Evolutionary conservation across 2,329 filamentous ascomycete genomes (phyloP).

Genomic region (Colletotrichum scovillei): DNA sequence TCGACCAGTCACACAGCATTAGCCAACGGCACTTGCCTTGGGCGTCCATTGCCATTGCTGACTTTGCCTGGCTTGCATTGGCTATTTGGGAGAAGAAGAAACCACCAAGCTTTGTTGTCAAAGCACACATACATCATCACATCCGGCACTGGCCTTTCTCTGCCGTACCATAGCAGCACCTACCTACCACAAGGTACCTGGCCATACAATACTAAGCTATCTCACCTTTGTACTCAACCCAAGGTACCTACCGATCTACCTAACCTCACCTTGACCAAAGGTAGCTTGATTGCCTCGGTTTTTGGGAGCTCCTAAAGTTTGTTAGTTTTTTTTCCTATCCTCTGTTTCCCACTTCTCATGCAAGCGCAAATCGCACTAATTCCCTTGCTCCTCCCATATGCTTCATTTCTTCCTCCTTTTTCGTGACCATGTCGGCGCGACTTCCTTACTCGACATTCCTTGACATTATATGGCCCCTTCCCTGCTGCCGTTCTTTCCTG

Average conservation of each 20-base stretch:
- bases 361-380: neutral
- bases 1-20: slow-evolving; percentile 11
- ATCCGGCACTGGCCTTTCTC: neutral
- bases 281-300: neutral
- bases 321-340: neutral
- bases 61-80: slow-evolving; percentile 17
- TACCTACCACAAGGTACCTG: too few relatives aligned
- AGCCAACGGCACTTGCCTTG: neutral
- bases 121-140: neutral
- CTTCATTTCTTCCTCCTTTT: neutral
- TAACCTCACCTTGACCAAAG: neutral
- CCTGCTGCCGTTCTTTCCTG: neutral
- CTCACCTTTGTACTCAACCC: too few relatives aligned
- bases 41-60: neutral
- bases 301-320: neutral
- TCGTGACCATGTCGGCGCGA: neutral
- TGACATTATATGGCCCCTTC: neutral
- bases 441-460: neutral
- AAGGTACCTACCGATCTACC: neutral
- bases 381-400: neutral
- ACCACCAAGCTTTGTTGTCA: slow-evolving; percentile 3
- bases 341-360: neutral
- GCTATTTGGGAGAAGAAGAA: slow-evolving; percentile 19
- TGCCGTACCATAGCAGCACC: neutral
- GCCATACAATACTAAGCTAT: too few relatives aligned